A percentile compares a stretch with the other conserved stretches of the same genome.
Conservation (phyloP, 2,329 filamentous ascomycete species). For the Sporothrix curviconia region DNA sequence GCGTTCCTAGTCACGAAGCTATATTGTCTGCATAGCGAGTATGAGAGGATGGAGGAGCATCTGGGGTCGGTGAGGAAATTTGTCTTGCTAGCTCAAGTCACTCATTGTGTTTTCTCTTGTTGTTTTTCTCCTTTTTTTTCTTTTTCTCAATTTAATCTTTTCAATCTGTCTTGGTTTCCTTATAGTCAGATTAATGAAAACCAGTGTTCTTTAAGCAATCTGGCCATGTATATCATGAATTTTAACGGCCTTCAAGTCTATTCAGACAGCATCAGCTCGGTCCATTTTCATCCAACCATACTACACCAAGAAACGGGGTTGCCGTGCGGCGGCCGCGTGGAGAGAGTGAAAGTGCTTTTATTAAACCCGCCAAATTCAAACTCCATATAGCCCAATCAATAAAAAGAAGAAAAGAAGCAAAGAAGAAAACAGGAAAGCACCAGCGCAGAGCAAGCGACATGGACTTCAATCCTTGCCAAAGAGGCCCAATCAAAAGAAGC, state of each 20-base stretch:
- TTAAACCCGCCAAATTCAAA: too few species aligned
- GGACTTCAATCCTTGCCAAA: too few species aligned
- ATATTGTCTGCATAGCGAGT: slow-evolving; percentile 13
- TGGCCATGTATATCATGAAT: too few species aligned
- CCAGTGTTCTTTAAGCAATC: too few species aligned
- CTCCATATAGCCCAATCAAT: too few species aligned
- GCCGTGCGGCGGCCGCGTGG: too few species aligned
- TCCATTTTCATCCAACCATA: neutral
- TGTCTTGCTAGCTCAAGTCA: neutral
- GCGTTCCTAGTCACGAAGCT: slow-evolving; percentile 3
- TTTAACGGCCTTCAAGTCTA: too few species aligned
- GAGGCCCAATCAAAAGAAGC: too few species aligned
- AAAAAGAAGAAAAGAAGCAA: neutral
- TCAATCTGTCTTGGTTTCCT: neutral
- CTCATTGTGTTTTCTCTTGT: neutral
- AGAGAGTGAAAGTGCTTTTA: too few species aligned
- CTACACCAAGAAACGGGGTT: too few species aligned
- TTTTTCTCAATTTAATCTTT: neutral
- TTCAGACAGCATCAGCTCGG: too few species aligned
- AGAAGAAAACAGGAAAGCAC: neutral
- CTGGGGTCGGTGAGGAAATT: neutral
- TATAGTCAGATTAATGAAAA: neutral
- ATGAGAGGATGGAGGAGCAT: slow-evolving; percentile 8
- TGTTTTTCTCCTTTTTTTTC: neutral
- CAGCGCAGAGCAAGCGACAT: neutral